Evolutionary conservation across 2,329 filamentous ascomycete species (phyloP).

Genomic region (Microascus cirrosus): DNA sequence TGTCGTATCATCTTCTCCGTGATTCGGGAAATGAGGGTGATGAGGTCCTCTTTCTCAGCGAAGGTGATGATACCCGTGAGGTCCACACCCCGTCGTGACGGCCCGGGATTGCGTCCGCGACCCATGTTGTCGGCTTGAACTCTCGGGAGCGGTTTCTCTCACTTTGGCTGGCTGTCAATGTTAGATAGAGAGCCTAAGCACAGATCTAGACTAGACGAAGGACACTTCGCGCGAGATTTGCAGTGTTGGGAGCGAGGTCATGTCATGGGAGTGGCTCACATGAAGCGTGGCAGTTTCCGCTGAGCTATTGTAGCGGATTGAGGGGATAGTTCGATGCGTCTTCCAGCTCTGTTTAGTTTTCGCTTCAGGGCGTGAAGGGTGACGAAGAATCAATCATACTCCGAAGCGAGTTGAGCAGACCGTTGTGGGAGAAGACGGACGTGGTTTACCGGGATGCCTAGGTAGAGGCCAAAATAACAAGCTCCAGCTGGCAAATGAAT

Average conservation of each 20-base stretch:
- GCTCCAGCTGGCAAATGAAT: neutral
- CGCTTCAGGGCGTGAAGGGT: no score
- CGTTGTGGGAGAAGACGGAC: no score
- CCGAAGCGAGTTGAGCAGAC: no score
- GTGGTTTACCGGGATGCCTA: no score
- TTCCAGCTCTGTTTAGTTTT: no score
- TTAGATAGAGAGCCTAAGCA: neutral
- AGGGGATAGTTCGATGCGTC: no score
- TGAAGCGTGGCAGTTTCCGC: no score
- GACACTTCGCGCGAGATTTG: no score
- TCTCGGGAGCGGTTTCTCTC: neutral
- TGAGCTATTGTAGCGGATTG: no score
- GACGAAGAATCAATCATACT: no score
- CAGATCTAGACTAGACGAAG: neutral
- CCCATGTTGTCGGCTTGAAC: slow-evolving; percentile 19
- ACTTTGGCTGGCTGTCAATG: neutral
- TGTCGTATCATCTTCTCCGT: slow-evolving; percentile 44
- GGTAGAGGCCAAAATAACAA: neutral
- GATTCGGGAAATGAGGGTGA: slow-evolving; percentile 37
- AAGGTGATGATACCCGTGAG: slow-evolving; percentile 35
- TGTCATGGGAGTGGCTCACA: no score
- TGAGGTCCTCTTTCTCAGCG: slow-evolving; percentile 39
- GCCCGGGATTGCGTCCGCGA: slow-evolving; percentile 21
- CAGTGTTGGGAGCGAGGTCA: no score
- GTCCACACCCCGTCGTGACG: slow-evolving; percentile 34